Conservation (phyloP, 2,329 filamentous ascomycete species). For the Decorospora gaudefroyi region DNA sequence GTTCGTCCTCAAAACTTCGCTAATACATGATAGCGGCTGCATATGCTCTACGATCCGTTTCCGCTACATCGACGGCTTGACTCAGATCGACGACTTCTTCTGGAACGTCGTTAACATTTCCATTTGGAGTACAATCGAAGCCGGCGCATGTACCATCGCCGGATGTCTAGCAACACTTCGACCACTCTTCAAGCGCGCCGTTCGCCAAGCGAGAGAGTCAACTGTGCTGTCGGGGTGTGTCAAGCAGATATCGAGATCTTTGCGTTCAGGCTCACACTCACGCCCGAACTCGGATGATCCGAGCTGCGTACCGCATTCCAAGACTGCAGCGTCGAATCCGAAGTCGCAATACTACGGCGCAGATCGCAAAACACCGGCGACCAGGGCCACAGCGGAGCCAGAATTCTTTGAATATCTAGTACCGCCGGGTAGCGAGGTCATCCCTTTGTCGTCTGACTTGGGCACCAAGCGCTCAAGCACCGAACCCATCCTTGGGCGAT, state of each 20-base stretch:
- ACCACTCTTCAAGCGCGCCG: conserved; percentile 49
- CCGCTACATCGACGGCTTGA: conserved; percentile 50
- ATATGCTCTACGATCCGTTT: conserved; percentile 59
- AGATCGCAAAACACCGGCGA: not conserved
- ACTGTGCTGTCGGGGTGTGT: conserved; percentile 3
- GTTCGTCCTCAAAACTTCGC: not conserved
- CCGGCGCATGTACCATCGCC: conserved; percentile 51
- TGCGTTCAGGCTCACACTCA: conserved; percentile 6
- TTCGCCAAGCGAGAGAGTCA: conserved; percentile 1
- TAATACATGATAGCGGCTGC: conserved; percentile 53
- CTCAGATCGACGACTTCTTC: conserved; percentile 52
- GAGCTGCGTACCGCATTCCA: not conserved
- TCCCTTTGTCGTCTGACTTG: conserved; percentile 1
- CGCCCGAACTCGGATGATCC: not conserved
- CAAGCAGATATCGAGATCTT: conserved; percentile 6
- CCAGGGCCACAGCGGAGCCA: conserved; percentile 2
- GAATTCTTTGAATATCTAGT: conserved; percentile 4
- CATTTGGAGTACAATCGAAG: conserved; percentile 48
- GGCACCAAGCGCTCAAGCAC: not conserved
- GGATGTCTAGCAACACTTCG: conserved; percentile 58
- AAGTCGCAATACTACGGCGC: not conserved
- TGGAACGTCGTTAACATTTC: conserved; percentile 54
- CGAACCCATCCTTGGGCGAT: not conserved
- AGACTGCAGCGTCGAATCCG: not conserved
- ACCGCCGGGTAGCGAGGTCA: conserved; percentile 5